Evolutionary conservation across 352 stramenopile genomes (phyloP).

Genomic region (Globisporangium splendens): DNA sequence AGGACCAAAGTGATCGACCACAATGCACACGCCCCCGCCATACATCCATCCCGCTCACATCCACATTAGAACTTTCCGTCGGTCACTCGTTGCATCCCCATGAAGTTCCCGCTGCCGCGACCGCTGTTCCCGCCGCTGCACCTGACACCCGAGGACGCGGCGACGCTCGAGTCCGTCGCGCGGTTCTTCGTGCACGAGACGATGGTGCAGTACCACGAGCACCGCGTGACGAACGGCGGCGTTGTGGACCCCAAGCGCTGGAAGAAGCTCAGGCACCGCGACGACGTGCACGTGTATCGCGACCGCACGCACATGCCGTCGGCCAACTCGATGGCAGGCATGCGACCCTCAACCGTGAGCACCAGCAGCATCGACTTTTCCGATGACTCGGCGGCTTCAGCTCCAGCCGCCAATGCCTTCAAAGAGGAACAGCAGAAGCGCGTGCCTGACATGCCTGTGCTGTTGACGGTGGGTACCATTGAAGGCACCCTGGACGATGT

Average conservation of each 20-base stretch:
- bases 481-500: conserved; percentile 10
- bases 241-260: conserved; percentile 38
- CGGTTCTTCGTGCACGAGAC: conserved; percentile 39
- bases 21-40: too few species aligned
- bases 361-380: neutral
- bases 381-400: neutral
- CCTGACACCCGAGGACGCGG: conserved; percentile 34
- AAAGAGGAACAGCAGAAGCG: neutral
- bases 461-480: conserved; percentile 3
- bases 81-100: neutral
- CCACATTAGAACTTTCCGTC: neutral
- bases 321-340: neutral
- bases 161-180: conserved; percentile 30
- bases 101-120: conserved; percentile 24
- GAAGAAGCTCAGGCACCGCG: conserved; percentile 48
- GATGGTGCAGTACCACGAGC: conserved; percentile 39
- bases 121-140: conserved; percentile 39
- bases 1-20: too few species aligned
- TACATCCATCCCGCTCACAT: neutral
- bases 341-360: neutral
- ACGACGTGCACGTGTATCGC: conserved; percentile 14
- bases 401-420: too few species aligned
- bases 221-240: conserved; percentile 26
- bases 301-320: conserved; percentile 7
- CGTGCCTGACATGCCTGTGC: neutral